Percentiles rank a stretch among this genome's conserved stretches.
phyloP scores from a whole-genome alignment of 495 filamentous ascomycete genomes.

The Penicillium cinerascens region DNA sequence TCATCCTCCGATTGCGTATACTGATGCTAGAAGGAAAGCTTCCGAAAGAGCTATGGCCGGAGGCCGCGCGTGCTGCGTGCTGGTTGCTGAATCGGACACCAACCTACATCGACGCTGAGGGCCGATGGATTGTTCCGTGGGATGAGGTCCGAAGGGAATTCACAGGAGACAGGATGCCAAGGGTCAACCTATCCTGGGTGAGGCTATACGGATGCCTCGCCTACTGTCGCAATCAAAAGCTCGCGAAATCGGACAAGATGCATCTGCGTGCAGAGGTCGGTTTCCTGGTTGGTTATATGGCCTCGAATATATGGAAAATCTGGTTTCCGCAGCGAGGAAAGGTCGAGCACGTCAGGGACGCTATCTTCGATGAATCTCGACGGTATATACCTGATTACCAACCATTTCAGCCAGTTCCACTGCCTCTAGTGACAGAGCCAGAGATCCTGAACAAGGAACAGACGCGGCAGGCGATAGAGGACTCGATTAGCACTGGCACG shows the following conservation, averaged over 20 bases:
- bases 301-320: slow-evolving; percentile 7
- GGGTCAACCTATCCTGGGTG: slow-evolving; percentile 3
- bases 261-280: slow-evolving; percentile 1
- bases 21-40: slow-evolving; percentile 1
- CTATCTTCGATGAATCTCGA: neutral
- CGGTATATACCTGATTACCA: neutral
- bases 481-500: no score
- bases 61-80: neutral
- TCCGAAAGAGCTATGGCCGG: slow-evolving; percentile 8
- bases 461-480: no score
- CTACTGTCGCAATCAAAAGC: neutral
- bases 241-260: slow-evolving; percentile 5
- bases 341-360: slow-evolving; percentile 1
- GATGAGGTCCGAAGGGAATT: neutral
- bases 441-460: no score
- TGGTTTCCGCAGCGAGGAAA: neutral
- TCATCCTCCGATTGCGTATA: neutral
- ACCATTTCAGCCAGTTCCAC: no score
- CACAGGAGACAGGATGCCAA: neutral
- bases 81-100: slow-evolving; percentile 10
- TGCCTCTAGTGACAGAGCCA: no score
- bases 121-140: slow-evolving; percentile 1
- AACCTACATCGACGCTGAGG: neutral
- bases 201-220: slow-evolving; percentile 1
- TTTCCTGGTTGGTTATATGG: slow-evolving; percentile 4